A percentile compares a stretch with the other conserved stretches of the same genome.
Conservation (phyloP, 768 basidiomycete species). For the Termitomyces sp. region DNA sequence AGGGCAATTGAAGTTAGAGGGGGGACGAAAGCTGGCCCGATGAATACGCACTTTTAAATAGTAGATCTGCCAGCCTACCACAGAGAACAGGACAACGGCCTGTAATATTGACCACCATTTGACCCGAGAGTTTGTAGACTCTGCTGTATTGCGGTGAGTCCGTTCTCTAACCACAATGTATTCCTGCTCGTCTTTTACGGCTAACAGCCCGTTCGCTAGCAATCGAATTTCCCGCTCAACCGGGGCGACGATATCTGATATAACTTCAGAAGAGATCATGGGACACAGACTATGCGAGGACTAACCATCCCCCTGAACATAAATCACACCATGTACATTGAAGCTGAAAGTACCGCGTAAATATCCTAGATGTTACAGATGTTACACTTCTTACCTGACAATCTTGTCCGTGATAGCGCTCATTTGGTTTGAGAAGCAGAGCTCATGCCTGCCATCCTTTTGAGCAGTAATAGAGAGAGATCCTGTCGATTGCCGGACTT, state of each 20-base stretch:
- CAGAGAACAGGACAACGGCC: constrained; percentile 75
- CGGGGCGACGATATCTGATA: constrained; percentile 78
- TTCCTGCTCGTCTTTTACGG: constrained; percentile 98
- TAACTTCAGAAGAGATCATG: background rate
- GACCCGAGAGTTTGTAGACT: constrained; percentile 89
- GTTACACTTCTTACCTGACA: constrained; percentile 58
- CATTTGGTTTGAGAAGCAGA: constrained; percentile 99
- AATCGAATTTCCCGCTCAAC: constrained; percentile 93
- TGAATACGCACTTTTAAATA: constrained; percentile 73
- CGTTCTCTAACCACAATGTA: constrained; percentile 94
- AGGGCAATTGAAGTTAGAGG: constrained; percentile 4
- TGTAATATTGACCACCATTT: constrained; percentile 99
- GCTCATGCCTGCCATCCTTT: constrained; percentile 83
- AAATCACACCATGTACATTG: constrained; percentile 97
- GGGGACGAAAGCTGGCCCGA: background rate
- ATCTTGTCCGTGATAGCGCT: constrained; percentile 93
- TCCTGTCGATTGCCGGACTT: constrained; percentile 85
- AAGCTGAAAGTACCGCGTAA: constrained; percentile 47
- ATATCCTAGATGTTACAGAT: background rate
- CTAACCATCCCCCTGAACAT: constrained; percentile 84
- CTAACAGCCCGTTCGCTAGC: constrained; percentile 71
- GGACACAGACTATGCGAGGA: background rate
- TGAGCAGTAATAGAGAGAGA: constrained; percentile 83
- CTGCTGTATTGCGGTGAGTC: constrained; percentile 90
- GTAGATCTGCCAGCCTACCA: constrained; percentile 97